These are phyloP conservation scores for Diplotaxis tenuifolia DNA, from an alignment of 345 rosid genomes.

Conservation along the genomic window DNA sequence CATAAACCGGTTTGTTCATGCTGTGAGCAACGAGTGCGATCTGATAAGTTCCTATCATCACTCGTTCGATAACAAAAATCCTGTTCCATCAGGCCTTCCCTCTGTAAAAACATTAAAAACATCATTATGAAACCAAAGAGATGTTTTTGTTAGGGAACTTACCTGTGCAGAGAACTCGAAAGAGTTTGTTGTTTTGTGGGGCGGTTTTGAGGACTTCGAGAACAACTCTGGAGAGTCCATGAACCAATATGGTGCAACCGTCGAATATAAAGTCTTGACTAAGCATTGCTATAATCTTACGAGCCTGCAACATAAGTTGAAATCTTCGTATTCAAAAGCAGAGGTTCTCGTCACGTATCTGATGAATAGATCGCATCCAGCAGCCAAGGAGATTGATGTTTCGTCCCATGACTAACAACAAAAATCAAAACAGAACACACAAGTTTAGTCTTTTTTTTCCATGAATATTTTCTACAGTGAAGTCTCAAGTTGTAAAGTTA, in stretches of 20 bases:
- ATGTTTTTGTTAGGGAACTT: too few species aligned
- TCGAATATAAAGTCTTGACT: slow-evolving; percentile 93
- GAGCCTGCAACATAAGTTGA: slow-evolving; percentile 58
- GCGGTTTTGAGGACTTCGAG: slow-evolving; percentile 80
- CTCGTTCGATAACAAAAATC: slow-evolving; percentile 81
- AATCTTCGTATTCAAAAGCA: slow-evolving; percentile 90
- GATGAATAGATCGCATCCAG: slow-evolving; percentile 89
- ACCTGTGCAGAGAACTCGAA: slow-evolving; percentile 94
- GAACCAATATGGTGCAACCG: slow-evolving; percentile 96
- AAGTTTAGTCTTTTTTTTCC: background rate
- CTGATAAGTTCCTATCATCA: slow-evolving; percentile 98
- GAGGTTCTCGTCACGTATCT: slow-evolving; percentile 87
- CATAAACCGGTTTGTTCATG: slow-evolving; percentile 95
- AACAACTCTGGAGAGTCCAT: slow-evolving; percentile 94
- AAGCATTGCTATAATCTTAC: slow-evolving; percentile 87
- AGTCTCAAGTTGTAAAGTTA: background rate
- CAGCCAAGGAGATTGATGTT: slow-evolving; percentile 87
- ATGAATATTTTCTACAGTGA: background rate
- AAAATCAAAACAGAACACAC: background rate
- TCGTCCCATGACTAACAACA: slow-evolving; percentile 62
- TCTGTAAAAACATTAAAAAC: too few species aligned
- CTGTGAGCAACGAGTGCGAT: slow-evolving; percentile 83
- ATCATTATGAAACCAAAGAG: too few species aligned
- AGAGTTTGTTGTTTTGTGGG: slow-evolving; percentile 76
- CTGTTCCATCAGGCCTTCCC: slow-evolving; percentile 96